Base-by-base conservation (phyloP, 176 grass and related monocot genomes). In the Raddia guianensis region DNA sequence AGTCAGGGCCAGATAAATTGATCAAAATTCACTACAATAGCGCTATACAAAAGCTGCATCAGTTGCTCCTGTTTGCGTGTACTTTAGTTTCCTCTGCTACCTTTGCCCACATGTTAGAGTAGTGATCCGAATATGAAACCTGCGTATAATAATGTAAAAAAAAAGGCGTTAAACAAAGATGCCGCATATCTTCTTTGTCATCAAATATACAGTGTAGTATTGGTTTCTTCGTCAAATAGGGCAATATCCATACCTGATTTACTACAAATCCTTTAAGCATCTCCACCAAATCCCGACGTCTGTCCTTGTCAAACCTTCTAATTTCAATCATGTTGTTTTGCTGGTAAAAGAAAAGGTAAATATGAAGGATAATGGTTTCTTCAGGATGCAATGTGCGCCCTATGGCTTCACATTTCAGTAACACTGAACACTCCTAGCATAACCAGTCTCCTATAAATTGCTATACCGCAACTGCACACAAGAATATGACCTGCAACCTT, bases 211-310 rank as follows among this genome's bases (percentile, higher is more conserved):
- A 48, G 20, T 6, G 42, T 48, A 58, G 12, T 67, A 62, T 48
- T 66, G n/a, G 46, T 76, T 65, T 59, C 47, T 54, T 76, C 6
- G n/a, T 19, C 27, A 76, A 37, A 69, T 10, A n/a, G 46, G 1
- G 33, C 18, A 45, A 56, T 6, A 66, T 54, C 15, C 66, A 13
- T 94, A 97, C 95, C 95, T 98, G 85, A 77, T 84, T 92, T 75
- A 80, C 78, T 13, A 92, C 90, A 89, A 92, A 98, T 60, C 88
- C 95, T 91, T 94, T 98, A 52, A 98, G 79, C 95, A 98, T 94
- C 64, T 74, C 77, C 8, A 90, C 16, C 75, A 98, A 90, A 87
- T 94, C 92, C 3, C 20, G 59, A 1, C 52, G 87, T 55, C 90
- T 94, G 67, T 98, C 92, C 55, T 83, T 89, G 65, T 94, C 86